Base-by-base conservation (phyloP, 1,139 yeast genomes). In the Nakaseomyces nivariensis region DNA sequence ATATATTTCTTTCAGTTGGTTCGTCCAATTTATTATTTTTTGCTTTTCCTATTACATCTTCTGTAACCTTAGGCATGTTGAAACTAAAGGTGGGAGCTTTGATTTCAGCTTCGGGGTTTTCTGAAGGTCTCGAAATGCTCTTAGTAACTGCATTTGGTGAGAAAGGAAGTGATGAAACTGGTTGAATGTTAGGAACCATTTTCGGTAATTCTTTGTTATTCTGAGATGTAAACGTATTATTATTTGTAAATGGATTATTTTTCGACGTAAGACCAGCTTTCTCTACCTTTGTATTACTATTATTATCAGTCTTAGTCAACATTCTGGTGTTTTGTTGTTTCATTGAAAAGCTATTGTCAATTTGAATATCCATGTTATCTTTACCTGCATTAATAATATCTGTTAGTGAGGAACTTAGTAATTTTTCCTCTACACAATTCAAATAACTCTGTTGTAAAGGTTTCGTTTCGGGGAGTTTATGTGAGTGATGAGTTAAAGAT, bases 401-500 rank as follows among this genome's bases (percentile, higher is more conserved):
- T 11, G 62, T 56, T 42, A 52, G 60, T 26, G 56, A 44, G 17
- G 46, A 45, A 9, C 58, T 57, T 6, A 59, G 60, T n/a, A 79
- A 64, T 58, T 78, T 79, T 2, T 55, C 53, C 53, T 83, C 80
- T 24, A 86, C 70, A 49, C 74, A 74, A 1, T 59, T 53, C 0
- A 89, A 77, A 60, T 73, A 82, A 0, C 84, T 74, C 53, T 81
- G 90, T 22, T 77, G 62, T 50, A 69, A 54, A 1, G 76, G 72
- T 49, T 69, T 59, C 62, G 75, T 60, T 71, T 80, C 61, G 69
- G 77, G 63, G 54, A 60, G 69, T 48, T 54, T 77, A 52, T 71
- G 73, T 3, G 72, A 72, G 50, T 71, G 66, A 49, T 74, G 67
- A 52, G 75, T 72, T 58, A 81, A 75, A 45, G 82, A 73, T 50